Base-by-base conservation (phyloP, 1,139 yeast genomes). In the Yamadazyma atlantica region DNA sequence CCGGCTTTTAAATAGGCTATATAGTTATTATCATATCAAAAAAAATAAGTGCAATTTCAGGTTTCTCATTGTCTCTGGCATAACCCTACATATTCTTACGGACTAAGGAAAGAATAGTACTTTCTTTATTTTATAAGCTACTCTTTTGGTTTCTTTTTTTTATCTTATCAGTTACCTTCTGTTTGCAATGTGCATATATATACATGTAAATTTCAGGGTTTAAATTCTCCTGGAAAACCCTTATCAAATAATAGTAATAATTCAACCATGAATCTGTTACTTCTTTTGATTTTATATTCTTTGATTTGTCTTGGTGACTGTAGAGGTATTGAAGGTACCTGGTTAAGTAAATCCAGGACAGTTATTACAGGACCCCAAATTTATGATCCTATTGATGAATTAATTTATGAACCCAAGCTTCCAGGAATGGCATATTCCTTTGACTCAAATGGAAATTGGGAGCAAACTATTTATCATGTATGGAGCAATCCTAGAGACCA, bases 351-450 rank as follows among this genome's bases (percentile, higher is more conserved):
- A 33, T 53, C 60, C 18, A 46, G 48, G 33, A 48, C 57, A 4
- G 66, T 61, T 3, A 45, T 54, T 31, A 62, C 67, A 0, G 66
- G 67, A 1, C 58, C 62, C 1, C 42, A 46, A 6, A 51, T 60
- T 36, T 61, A 54, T 39, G 62, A 61, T 37, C 65, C 65, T 1
- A 46, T 50, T 17, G 58, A 54, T 33, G 66, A 62, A 45, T 52
- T 59, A 4, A 43, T 61, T 21, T 42, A 49, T 37, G 66, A 60
- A 44, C 66, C 66, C 8, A 44, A 48, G 12, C 47, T 58, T 16
- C 67, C 67, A 3, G 67, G 66, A n/a, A 52, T 61, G 25, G 47
- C 57, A 5, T 61, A 61, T 43, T 58, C 64, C 1, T 62, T 62
- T 46, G 59, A 58, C 33, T 44, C 39, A 3, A 44, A 58, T 24